Evolutionary conservation across 192 early-diverging fungal genomes (phyloP), one percentile per base, ranked within the genome.

Genomic region (Backusella tarrabulga): DNA sequence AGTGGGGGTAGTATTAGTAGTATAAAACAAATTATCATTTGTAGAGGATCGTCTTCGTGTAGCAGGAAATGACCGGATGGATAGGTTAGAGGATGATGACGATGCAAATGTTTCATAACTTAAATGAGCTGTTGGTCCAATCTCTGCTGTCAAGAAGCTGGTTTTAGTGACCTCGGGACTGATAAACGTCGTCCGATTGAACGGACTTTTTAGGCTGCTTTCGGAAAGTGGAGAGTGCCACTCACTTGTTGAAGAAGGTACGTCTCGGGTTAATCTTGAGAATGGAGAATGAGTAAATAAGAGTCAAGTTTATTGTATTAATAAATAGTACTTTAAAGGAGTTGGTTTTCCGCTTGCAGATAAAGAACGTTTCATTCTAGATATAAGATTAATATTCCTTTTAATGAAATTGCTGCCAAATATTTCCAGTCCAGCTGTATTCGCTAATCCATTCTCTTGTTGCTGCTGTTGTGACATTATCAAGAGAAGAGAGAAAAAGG

Each of bases 241-340:
- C 23, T 70, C 68, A 26, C 23, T 63, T 36, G 38, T 41, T 70
- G n/a, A 35, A 14, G 21, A 70, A 5, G 68, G 17, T 19, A 23
- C 36, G 12, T 70, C 35, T 70, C 68, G 35, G 1, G 68, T 35
- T 70, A 70, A 41, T 70, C 68, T 71, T 71, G 41, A 71, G 1
- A 70, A 23, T 6, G 35, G n/a, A 8, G 8, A 63, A 12, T 14
- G 19, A 71, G 36, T 23, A 29, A 41, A 36, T 19, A 23, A 70
- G 23, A 21, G 32, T 32, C 32, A 70, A 17, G 29, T 34, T 32
- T 23, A 46, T 32, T 4, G 21, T 50, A 7, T 17, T 34, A 36
- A 35, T 34, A 4, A 36, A 6, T 17, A 1, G 4, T 68, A 35
- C 86, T 86, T n/a, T 17, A 72, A 46, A 50, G 71, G 71, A 14